Evolutionary conservation across 2,329 filamentous ascomycete species (phyloP).

Genomic region (Pleoardoris graminearum): DNA sequence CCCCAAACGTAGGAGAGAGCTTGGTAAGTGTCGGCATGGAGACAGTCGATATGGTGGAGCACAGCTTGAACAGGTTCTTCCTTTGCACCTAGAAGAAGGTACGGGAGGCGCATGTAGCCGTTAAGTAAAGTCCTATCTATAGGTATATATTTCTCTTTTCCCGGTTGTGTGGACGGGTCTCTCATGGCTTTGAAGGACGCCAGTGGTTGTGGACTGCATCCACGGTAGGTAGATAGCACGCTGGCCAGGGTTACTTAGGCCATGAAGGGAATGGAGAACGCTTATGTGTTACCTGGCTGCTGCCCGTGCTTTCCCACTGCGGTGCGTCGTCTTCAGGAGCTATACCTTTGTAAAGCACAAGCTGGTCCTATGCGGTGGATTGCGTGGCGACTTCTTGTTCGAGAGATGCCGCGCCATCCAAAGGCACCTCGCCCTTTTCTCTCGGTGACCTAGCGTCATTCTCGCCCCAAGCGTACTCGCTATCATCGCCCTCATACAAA

Average conservation of each 20-base stretch:
- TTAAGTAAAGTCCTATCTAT: background rate
- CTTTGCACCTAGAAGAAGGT: conserved; percentile 7
- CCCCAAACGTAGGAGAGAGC: conserved; percentile 16
- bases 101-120: conserved; percentile 10
- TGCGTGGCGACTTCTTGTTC: background rate
- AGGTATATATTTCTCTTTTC: background rate
- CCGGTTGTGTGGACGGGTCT: background rate
- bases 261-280: background rate
- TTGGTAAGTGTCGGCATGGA: background rate
- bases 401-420: too few relatives aligned
- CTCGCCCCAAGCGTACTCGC: background rate
- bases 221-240: background rate
- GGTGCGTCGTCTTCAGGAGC: background rate
- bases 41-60: conserved; percentile 2
- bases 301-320: too few relatives aligned
- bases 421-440: background rate
- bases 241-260: background rate
- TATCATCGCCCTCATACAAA: background rate
- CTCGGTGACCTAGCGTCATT: background rate
- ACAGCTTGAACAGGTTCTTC: conserved; percentile 4
- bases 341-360: background rate
- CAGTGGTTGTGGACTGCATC: background rate
- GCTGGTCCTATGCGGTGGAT: background rate
- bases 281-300: background rate
- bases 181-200: background rate